Base-by-base conservation (phyloP, 2,329 filamentous ascomycete species). In the Aspergillus ochraceus region DNA sequence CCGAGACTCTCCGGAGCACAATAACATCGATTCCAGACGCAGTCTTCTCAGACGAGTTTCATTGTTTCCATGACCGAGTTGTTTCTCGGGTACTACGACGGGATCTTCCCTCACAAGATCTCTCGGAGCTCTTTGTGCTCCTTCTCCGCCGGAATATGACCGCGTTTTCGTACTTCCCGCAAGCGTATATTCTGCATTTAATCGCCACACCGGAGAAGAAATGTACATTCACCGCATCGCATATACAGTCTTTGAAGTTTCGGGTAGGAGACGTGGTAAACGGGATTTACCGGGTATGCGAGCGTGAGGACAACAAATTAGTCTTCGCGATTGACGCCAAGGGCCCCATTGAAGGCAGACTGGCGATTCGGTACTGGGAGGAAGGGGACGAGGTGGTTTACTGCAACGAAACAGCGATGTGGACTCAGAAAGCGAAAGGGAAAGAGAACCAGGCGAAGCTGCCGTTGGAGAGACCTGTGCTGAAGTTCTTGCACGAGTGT, bases 61-160 rank as follows among this genome's bases (percentile, higher is more conserved):
- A 62, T 32, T 54, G 63, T 0, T 26, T 72, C 14, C 65, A 71
- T 55, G 70, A 72, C 54, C 60, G 58, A 6, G 63, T 67, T 24
- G 68, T 65, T 1, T 64, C 66, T 17, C 60, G 67, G 2, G 59
- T 72, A 1, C 55, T 64, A 1, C 66, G 65, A n/a, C 54, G 50
- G 6, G 60, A 60, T 0, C 64, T 73, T 6, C 68, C 70, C 1
- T 26, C 54, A n/a, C 26, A 54, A 8, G 51, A 66, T 4, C 45
- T 62, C 0, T 45, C 60, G 0, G 64, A 69, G 1, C 60, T 75
- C 5, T 68, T 76, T 49, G 70, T 63, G 17, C 57, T 63, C 1
- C 68, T 76, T 8, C 55, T 74, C 12, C 71, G 73, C 5, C 70
- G 71, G 45, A 77, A 74, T 42, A 74, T 77, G 70, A 61, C 52